Percentiles rank a stretch among this genome's conserved stretches.
phyloP scores from a whole-genome alignment of 2,329 filamentous ascomycete species.

The Teratosphaeria epicoccoides region DNA sequence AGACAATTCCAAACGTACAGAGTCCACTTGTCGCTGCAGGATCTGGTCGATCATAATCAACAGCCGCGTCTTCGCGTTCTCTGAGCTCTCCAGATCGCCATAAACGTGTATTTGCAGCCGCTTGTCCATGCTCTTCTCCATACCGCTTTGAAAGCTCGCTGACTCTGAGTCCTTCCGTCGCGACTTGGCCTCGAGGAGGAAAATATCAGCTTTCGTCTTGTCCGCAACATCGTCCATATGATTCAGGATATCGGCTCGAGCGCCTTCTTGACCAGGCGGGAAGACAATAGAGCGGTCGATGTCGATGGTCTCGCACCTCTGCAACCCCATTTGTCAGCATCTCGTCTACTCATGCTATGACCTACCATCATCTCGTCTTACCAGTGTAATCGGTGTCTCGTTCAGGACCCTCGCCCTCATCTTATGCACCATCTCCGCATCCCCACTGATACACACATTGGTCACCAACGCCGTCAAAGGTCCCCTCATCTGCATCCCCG shows the following conservation, averaged over 20 bases:
- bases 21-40: conserved; percentile 65
- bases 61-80: conserved; percentile 92
- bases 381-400: conserved; percentile 83
- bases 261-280: conserved; percentile 46
- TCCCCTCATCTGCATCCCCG: conserved; percentile 38
- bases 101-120: conserved; percentile 89
- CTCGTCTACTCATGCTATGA: neutral
- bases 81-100: conserved; percentile 85
- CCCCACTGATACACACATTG: conserved; percentile 83
- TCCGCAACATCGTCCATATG: conserved; percentile 78
- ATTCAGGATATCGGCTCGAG: conserved; percentile 61
- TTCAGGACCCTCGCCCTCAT: conserved; percentile 83
- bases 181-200: conserved; percentile 75
- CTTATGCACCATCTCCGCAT: conserved; percentile 77
- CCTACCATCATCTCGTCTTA: conserved; percentile 41
- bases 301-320: conserved; percentile 90
- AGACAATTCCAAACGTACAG: conserved; percentile 70
- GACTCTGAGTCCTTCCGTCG: conserved; percentile 62
- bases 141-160: conserved; percentile 63
- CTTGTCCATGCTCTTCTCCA: conserved; percentile 75
- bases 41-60: conserved; percentile 96
- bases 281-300: conserved; percentile 87
- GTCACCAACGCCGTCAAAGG: conserved; percentile 48
- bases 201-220: conserved; percentile 92
- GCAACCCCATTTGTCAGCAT: conserved; percentile 22